These are phyloP conservation scores for Apiosordaria backusii DNA, from an alignment of 495 filamentous ascomycete genomes.

Conservation along the genomic window DNA sequence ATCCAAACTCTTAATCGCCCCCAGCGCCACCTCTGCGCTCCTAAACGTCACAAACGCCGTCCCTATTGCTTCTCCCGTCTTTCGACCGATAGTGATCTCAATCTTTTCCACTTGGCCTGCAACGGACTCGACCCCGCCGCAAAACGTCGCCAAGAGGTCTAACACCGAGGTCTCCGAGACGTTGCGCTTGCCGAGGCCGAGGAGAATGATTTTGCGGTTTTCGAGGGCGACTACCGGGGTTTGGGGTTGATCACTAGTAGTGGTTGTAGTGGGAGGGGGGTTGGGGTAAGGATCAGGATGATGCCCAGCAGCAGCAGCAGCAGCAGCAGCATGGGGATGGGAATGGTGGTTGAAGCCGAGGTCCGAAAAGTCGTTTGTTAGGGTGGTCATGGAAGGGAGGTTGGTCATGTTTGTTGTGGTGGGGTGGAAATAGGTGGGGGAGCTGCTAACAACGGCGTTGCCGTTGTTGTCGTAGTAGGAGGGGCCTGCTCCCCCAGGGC, in stretches of 20 bases:
- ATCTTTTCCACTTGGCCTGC: conserved; percentile 16
- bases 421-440: no score
- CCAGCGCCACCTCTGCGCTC: conserved; percentile 4
- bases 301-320: no score
- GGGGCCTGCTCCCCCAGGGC: neutral
- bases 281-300: no score
- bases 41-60: conserved; percentile 16
- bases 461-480: neutral
- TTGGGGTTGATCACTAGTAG: no score
- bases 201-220: conserved; percentile 18
- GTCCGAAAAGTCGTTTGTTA: neutral
- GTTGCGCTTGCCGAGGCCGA: conserved; percentile 1
- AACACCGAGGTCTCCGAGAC: no score
- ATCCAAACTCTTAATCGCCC: conserved; percentile 8
- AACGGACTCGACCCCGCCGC: no score
- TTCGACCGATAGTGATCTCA: conserved; percentile 5
- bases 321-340: neutral
- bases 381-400: neutral
- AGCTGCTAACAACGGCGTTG: neutral
- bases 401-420: neutral
- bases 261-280: no score
- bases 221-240: conserved; percentile 4
- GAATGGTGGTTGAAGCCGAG: neutral
- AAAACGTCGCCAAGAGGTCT: no score
- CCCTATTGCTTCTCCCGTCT: conserved; percentile 10